Evolutionary conservation across 371 early-diverging fungal species (phyloP).

Genomic region (Mucor sp.): DNA sequence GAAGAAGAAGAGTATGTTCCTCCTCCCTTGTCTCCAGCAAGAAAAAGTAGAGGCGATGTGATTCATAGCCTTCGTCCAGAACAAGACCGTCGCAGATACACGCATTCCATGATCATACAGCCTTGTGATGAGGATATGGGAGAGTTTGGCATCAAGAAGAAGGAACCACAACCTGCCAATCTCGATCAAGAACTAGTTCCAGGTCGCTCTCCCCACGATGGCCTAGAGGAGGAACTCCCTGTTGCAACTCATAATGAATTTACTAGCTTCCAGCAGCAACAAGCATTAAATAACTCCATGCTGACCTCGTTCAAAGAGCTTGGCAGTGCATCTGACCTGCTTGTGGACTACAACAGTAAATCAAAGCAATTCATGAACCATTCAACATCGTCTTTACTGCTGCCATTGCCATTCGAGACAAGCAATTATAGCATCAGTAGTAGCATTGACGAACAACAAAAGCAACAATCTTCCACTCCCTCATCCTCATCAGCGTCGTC

Average conservation of each 20-base stretch:
- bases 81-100: background rate
- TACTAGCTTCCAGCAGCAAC: background rate
- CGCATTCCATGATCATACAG: background rate
- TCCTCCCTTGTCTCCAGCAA: constrained; percentile 10
- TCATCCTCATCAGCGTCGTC: background rate
- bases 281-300: background rate
- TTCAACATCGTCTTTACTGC: background rate
- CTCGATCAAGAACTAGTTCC: background rate
- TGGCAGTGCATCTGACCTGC: background rate
- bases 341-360: background rate
- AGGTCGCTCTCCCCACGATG: background rate
- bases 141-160: constrained; percentile 13
- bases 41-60: constrained; percentile 3
- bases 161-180: background rate
- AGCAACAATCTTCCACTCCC: background rate
- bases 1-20: constrained; percentile 1
- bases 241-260: background rate
- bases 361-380: background rate
- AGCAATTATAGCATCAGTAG: background rate
- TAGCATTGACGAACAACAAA: background rate
- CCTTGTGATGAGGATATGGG: constrained; percentile 12
- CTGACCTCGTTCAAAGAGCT: background rate
- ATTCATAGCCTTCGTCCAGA: background rate
- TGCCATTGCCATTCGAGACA: background rate
- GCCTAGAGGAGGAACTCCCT: background rate